Evolutionary conservation across 805 yeast species (phyloP), one percentile per base, ranked within the genome.

Genomic region (Metschnikowia similis): DNA sequence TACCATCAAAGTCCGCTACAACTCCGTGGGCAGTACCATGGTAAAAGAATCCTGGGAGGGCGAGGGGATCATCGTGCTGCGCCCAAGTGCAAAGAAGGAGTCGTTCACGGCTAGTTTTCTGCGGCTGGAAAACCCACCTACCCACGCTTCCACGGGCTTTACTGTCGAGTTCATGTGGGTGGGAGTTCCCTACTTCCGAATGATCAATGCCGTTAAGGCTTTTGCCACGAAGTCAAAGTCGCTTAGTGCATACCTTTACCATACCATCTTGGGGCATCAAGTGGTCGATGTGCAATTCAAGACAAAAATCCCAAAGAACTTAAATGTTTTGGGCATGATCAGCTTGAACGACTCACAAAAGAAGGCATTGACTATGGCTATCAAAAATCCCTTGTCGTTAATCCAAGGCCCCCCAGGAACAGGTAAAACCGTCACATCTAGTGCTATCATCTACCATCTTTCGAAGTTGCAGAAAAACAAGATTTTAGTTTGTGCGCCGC

Each of bases 381-480:
- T 57, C 8, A 31, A 48, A 26, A 46, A 45, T 34, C 60, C 60
- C 9, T 53, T 57, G 35, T 47, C 51, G 47, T 49, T 57, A 48
- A 57, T 57, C 47, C 97, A 91, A 66, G 97, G 97, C 14, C 97
- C 97, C 8, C 97, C 97, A 3, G 78, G 78, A 16, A 91, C 97
- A 0, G 97, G 97, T 64, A 91, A 91, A 63, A 91, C 97, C 0
- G 95, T 89, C 13, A 90, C 96, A 0, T 89, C 96, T 0, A 92
- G 96, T 1, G 84, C 96, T 0, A 87, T 91, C 50, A 80, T 90
- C 30, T 85, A 87, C 58, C 96, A 89, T 60, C 70, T 89, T 48
- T 75, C 83, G 2, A 80, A 81, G 51, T 61, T 83, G 52, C 81
- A 80, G 57, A 79, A 80, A 48, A 83, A 81, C 43, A 80, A 81